Evolutionary conservation across 345 rosid genomes (phyloP).

Genomic region (Camelina sativa): DNA sequence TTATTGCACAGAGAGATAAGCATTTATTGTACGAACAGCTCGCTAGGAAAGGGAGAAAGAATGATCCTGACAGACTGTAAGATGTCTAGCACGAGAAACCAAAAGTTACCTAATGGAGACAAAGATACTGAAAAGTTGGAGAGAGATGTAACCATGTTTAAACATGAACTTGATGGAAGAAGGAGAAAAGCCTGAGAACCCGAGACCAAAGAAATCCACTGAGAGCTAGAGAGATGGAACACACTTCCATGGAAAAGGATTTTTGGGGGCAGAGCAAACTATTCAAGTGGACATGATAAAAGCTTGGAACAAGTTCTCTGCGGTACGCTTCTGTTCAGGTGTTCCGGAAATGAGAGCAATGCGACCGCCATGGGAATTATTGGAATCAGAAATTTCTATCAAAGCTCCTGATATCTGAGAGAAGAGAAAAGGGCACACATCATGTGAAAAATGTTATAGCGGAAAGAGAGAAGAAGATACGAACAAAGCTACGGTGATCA

Average conservation of each 20-base stretch:
- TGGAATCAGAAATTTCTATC: slow-evolving; percentile 87
- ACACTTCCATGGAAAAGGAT: slow-evolving; percentile 37
- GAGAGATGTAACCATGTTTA: slow-evolving; percentile 43
- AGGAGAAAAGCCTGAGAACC: slow-evolving; percentile 46
- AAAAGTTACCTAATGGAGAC: slow-evolving; percentile 44
- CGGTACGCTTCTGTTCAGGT: slow-evolving; percentile 84
- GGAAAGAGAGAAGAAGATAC: slow-evolving; percentile 18
- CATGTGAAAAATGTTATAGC: slow-evolving; percentile 32
- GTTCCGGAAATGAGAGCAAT: slow-evolving; percentile 89
- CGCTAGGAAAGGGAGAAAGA: slow-evolving; percentile 48
- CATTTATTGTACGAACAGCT: slow-evolving; percentile 27
- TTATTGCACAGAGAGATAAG: slow-evolving; percentile 36
- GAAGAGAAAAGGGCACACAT: slow-evolving; percentile 24
- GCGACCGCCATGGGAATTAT: slow-evolving; percentile 77
- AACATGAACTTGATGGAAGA: slow-evolving; percentile 45
- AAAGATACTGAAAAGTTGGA: slow-evolving; percentile 31
- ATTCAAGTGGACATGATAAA: slow-evolving; percentile 85
- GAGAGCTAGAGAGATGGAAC: slow-evolving; percentile 47
- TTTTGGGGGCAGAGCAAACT: slow-evolving; percentile 42
- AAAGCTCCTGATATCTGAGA: slow-evolving; percentile 98
- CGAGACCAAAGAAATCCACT: slow-evolving; percentile 47
- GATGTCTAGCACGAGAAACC: slow-evolving; percentile 49
- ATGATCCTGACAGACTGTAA: slow-evolving; percentile 57
- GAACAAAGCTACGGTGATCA: slow-evolving; percentile 19
- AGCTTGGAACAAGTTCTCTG: slow-evolving; percentile 97